phyloP scores from a whole-genome alignment of 1,284 basidiomycete genomes.

The Rhodotorula sp. region DNA sequence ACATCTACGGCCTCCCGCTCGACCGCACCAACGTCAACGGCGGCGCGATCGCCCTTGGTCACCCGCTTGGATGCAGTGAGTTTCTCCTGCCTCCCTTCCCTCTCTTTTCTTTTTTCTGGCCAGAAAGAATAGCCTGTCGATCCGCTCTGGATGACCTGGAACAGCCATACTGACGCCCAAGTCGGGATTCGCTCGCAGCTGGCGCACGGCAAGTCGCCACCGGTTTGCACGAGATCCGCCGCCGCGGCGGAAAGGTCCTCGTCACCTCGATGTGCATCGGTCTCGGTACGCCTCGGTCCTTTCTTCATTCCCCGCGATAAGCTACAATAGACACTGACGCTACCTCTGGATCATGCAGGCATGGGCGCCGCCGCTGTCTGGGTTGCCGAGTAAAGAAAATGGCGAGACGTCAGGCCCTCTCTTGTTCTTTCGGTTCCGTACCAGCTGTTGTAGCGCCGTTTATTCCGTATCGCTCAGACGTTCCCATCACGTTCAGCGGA shows the following conservation, averaged over 20 bases:
- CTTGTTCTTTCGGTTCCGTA: not conserved
- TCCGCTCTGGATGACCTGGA: not conserved
- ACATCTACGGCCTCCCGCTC: conserved; percentile 46
- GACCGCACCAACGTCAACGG: conserved; percentile 48
- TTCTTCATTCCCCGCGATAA: not conserved
- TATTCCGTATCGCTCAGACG: not conserved
- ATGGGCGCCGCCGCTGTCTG: conserved; percentile 83
- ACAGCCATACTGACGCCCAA: too few species aligned
- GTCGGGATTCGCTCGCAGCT: conserved; percentile 53
- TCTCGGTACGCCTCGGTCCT: conserved; percentile 11
- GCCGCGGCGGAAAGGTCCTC: conserved; percentile 75
- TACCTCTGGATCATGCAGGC: conserved; percentile 50
- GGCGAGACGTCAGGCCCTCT: not conserved
- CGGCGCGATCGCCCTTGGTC: conserved; percentile 54
- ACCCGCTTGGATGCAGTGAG: conserved; percentile 62
- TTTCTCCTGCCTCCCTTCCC: too few species aligned
- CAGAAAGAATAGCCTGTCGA: conserved; percentile 67
- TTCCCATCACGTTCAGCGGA: not conserved
- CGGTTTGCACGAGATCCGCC: conserved; percentile 74
- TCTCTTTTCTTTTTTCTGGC: conserved; percentile 69
- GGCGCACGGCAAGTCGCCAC: conserved; percentile 86
- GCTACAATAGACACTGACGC: not conserved
- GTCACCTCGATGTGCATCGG: conserved; percentile 68
- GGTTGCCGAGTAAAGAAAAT: conserved; percentile 55
- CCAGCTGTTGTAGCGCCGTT: not conserved